These are phyloP conservation scores for Uromyces viciae-fabae DNA, from an alignment of 1,284 basidiomycete genomes.

Conservation along the genomic window DNA sequence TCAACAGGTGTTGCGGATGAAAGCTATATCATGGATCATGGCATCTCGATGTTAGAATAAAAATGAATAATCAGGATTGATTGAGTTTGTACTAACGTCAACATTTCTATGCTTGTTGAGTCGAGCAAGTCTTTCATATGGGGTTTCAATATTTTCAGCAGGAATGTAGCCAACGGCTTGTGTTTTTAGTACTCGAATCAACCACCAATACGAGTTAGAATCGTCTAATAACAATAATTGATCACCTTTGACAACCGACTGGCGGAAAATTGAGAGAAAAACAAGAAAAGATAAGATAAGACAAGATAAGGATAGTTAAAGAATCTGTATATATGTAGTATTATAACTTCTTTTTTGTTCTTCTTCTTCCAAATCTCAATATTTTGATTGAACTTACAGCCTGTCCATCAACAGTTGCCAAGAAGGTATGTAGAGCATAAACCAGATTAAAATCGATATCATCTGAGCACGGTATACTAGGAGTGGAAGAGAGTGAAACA, in stretches of 20 bases:
- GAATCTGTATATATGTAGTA: not conserved
- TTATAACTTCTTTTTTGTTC: not conserved
- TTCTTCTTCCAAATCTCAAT: not conserved
- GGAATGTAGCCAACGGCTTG: constrained; percentile 99
- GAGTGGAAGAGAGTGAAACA: constrained; percentile 59
- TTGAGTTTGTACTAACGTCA: constrained; percentile 65
- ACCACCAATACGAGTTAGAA: constrained; percentile 97
- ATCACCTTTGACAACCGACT: constrained; percentile 85
- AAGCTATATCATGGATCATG: constrained; percentile 48
- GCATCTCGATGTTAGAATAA: not conserved
- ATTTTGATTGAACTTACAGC: constrained; percentile 60
- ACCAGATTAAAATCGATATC: constrained; percentile 85
- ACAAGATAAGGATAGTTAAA: not conserved
- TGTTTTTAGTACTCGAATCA: constrained; percentile 89
- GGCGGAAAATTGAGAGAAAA: not conserved
- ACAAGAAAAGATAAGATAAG: not conserved
- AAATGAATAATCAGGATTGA: constrained; percentile 46
- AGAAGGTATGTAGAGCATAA: constrained; percentile 84
- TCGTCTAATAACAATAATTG: constrained; percentile 90
- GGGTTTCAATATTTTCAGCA: constrained; percentile 98
- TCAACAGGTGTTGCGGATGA: constrained; percentile 53
- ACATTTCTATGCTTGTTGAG: constrained; percentile 97
- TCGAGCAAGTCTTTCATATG: constrained; percentile 88
- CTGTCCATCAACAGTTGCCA: constrained; percentile 91
- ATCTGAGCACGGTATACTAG: constrained; percentile 75